A percentile compares a stretch with the other conserved stretches of the same genome.
These are phyloP conservation scores for Hippophae gyantsensis DNA, from an alignment of 306 rosid genomes.

Conservation along the genomic window DNA sequence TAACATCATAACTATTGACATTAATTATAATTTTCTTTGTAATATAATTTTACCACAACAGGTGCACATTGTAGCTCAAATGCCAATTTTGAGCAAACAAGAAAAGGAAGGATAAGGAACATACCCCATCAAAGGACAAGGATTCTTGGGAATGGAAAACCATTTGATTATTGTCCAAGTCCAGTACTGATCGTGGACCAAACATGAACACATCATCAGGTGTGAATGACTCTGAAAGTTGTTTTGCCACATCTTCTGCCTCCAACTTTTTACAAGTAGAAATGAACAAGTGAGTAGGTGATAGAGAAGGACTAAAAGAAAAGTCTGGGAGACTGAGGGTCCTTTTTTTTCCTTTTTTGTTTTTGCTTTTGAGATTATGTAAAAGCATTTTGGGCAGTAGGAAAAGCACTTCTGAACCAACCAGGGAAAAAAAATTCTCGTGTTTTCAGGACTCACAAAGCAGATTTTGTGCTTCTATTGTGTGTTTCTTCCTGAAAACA, in stretches of 20 bases:
- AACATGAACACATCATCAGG: constrained; percentile 84
- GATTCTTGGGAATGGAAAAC: constrained; percentile 38
- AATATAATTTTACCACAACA: too few species aligned
- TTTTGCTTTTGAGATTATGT: too few species aligned
- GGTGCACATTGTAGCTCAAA: background rate
- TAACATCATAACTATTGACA: background rate
- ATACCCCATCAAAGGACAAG: constrained; percentile 51
- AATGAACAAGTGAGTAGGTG: constrained; percentile 10
- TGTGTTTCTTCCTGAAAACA: too few species aligned
- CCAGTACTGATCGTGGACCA: constrained; percentile 65
- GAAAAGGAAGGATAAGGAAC: background rate
- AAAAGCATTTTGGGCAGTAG: too few species aligned
- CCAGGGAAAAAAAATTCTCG: too few species aligned
- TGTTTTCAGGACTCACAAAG: too few species aligned
- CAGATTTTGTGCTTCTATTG: too few species aligned
- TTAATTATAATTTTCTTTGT: background rate
- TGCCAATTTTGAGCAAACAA: background rate
- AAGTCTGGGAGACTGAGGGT: background rate
- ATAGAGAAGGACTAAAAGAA: background rate
- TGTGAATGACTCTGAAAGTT: constrained; percentile 55
- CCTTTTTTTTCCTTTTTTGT: too few species aligned
- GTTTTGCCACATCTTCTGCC: constrained; percentile 43
- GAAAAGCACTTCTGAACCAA: too few species aligned
- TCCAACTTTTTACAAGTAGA: constrained; percentile 53
- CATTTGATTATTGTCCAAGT: constrained; percentile 33